Evolutionary conservation across 345 rosid species (phyloP).

Genomic region (thale cress (Arabidopsis thaliana)): DNA sequence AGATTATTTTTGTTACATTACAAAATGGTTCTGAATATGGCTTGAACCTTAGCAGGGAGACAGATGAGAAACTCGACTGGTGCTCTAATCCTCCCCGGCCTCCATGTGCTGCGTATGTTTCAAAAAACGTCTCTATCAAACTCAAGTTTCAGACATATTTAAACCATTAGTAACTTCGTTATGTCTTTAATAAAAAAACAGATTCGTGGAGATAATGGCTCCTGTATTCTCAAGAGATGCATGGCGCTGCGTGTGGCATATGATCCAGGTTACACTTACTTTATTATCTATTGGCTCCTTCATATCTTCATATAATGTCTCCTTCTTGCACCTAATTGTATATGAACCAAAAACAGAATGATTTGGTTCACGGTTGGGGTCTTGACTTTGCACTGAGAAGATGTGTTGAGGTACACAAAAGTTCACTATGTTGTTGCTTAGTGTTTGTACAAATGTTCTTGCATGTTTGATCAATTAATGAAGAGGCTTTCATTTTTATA

Average conservation of each 20-base stretch:
- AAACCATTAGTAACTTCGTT: not conserved
- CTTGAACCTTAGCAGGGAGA: conserved; percentile 53
- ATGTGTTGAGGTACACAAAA: conserved; percentile 71
- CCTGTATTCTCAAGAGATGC: conserved; percentile 88
- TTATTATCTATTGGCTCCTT: not conserved
- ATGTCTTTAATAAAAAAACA: conserved; percentile 45
- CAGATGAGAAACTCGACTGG: conserved; percentile 83
- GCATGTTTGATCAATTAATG: not conserved
- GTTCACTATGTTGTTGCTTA: conserved; percentile 17
- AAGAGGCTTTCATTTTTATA: not conserved
- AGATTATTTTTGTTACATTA: conserved; percentile 1
- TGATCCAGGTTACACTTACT: conserved; percentile 73
- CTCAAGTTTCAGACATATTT: conserved; percentile 6
- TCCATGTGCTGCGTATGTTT: conserved; percentile 92
- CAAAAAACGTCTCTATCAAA: not conserved
- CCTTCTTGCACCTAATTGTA: not conserved
- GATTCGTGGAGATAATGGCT: conserved; percentile 98
- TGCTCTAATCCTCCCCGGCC: conserved; percentile 81
- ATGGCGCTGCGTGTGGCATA: conserved; percentile 98
- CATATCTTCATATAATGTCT: too few relatives aligned
- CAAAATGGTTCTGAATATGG: not conserved
- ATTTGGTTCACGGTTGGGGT: conserved; percentile 99
- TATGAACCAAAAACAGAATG: conserved; percentile 64
- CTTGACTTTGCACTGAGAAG: conserved; percentile 94
- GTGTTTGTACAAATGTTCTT: not conserved